Conservation (phyloP, 441 rosid genomes). For the Syzygium malaccense region DNA sequence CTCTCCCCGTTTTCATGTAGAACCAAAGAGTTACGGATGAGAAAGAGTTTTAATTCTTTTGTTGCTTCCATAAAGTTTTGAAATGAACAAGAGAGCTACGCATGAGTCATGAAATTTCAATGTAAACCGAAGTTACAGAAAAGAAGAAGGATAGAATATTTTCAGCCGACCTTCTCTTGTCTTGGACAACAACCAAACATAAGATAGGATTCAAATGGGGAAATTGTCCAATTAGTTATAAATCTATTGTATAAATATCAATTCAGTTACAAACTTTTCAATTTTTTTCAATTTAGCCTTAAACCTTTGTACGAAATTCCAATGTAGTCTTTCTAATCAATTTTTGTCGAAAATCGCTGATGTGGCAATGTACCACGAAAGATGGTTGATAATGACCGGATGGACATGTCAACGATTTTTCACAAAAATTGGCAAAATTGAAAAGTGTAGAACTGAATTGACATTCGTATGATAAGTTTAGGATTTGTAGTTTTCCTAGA, state of each 20-base stretch:
- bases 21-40: background rate
- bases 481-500: no score
- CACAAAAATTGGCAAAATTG: no score
- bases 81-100: background rate
- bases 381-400: no score
- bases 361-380: rapidly evolving
- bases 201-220: rapidly evolving
- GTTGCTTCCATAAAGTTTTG: background rate
- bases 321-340: rapidly evolving
- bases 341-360: rapidly evolving
- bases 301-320: background rate
- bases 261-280: background rate
- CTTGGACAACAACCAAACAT: background rate
- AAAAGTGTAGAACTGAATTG: rapidly evolving
- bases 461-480: no score
- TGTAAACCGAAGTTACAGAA: background rate
- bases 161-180: background rate
- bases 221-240: background rate
- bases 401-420: no score
- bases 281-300: rapidly evolving
- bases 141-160: background rate
- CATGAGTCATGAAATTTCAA: background rate
- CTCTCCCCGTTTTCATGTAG: background rate
- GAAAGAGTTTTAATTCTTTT: no score
- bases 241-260: rapidly evolving